phyloP scores from a whole-genome alignment of 441 rosid species.

The Mallotus repandus region DNA sequence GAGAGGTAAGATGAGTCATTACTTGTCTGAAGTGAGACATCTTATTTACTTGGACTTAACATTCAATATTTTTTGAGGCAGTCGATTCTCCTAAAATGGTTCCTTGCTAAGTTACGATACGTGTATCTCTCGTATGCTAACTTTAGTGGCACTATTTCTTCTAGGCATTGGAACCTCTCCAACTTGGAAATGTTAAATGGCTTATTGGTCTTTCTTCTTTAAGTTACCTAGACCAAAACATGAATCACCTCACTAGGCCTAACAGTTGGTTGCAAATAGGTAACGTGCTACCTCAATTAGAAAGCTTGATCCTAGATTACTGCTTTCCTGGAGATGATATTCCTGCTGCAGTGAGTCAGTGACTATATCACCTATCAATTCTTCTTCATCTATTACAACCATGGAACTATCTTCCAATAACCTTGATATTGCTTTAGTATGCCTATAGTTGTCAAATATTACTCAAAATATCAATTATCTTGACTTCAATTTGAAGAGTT shows the following conservation, averaged over 20 bases:
- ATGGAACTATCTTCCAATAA: neutral
- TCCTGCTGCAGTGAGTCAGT: too few relatives aligned
- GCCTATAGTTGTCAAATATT: neutral
- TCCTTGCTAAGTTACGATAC: neutral
- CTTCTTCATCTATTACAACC: slow-evolving; percentile 11
- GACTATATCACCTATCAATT: slow-evolving; percentile 2
- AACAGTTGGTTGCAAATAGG: slow-evolving; percentile 12
- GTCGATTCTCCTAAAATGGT: slow-evolving; percentile 1
- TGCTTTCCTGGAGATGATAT: neutral
- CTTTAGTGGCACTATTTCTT: slow-evolving; percentile 13
- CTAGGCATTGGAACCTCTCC: slow-evolving; percentile 14
- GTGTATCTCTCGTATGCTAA: slow-evolving; percentile 4
- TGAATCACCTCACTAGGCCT: neutral
- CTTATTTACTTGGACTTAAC: slow-evolving; percentile 20
- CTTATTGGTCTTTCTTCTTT: slow-evolving; percentile 17
- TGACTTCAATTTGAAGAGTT: slow-evolving; percentile 2
- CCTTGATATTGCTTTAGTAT: neutral
- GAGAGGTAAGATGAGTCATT: slow-evolving; percentile 3
- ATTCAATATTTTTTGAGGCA: neutral
- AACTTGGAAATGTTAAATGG: slow-evolving; percentile 15
- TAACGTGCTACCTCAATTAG: slow-evolving; percentile 13
- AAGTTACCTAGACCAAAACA: neutral
- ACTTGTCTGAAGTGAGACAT: slow-evolving; percentile 12
- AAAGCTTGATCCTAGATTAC: neutral
- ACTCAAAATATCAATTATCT: neutral